Evolutionary conservation across 768 basidiomycete genomes (phyloP).

Genomic region (Amylocystis lapponica): DNA sequence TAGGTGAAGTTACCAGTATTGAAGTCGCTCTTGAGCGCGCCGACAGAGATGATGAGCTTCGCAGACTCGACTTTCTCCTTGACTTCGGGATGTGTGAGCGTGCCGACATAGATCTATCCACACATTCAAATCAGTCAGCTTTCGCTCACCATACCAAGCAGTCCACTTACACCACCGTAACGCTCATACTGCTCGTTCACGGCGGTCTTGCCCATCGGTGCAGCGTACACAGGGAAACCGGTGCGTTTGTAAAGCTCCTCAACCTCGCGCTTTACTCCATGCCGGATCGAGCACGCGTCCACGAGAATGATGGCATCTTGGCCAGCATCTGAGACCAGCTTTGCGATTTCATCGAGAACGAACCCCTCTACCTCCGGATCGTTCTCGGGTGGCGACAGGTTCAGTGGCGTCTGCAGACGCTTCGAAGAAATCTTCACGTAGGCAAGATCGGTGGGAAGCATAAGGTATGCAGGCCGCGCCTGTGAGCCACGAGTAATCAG

Average conservation of each 20-base stretch:
- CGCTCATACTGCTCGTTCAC: slow-evolving; percentile 65
- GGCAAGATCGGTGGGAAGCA: slow-evolving; percentile 81
- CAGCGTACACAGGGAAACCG: slow-evolving; percentile 65
- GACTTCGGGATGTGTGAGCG: slow-evolving; percentile 57
- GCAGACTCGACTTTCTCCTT: slow-evolving; percentile 70
- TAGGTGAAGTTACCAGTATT: slow-evolving; percentile 88
- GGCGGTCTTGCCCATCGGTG: slow-evolving; percentile 79
- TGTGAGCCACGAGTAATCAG: slow-evolving; percentile 19
- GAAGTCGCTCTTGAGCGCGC: slow-evolving; percentile 69
- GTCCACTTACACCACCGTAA: slow-evolving; percentile 73
- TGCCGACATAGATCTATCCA: slow-evolving; percentile 70
- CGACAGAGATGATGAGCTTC: slow-evolving; percentile 71
- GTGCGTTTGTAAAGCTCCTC: slow-evolving; percentile 59
- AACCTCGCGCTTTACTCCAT: slow-evolving; percentile 57
- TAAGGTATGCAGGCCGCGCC: slow-evolving; percentile 85
- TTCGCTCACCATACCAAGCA: neutral
- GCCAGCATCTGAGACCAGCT: slow-evolving; percentile 55
- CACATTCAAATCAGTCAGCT: slow-evolving; percentile 1
- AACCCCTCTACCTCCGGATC: slow-evolving; percentile 55
- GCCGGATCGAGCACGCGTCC: slow-evolving; percentile 77
- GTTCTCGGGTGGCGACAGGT: slow-evolving; percentile 43
- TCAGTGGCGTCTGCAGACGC: slow-evolving; percentile 55
- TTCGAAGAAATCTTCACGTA: slow-evolving; percentile 59
- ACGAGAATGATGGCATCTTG: slow-evolving; percentile 67
- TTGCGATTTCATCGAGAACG: slow-evolving; percentile 68